Evolutionary conservation across 2,329 filamentous ascomycete species (phyloP).

Genomic region (Zymoseptoria pseudotritici): DNA sequence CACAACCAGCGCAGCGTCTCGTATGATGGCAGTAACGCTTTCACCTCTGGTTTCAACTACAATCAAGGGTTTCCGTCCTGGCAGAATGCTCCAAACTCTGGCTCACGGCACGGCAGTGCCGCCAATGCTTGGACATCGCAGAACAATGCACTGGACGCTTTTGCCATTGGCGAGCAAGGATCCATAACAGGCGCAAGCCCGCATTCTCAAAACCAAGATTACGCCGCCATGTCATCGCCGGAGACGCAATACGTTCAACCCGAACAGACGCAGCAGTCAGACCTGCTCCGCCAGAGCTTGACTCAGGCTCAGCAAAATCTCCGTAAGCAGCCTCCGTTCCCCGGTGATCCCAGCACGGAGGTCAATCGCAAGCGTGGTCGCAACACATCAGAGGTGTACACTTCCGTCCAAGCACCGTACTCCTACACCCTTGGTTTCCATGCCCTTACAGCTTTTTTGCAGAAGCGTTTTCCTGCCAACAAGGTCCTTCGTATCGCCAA

Average conservation of each 20-base stretch:
- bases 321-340: conserved; percentile 24
- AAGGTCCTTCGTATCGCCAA: conserved; percentile 79
- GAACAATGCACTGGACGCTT: conserved; percentile 43
- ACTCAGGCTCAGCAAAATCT: conserved; percentile 25
- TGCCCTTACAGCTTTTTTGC: conserved; percentile 71
- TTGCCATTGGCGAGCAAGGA: conserved; percentile 54
- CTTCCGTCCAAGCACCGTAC: conserved; percentile 83
- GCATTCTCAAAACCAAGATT: conserved; percentile 46
- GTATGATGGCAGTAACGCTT: conserved; percentile 24
- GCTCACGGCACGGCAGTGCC: conserved; percentile 37
- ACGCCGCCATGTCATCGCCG: conserved; percentile 29
- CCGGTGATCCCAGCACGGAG: conserved; percentile 22
- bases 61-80: conserved; percentile 21
- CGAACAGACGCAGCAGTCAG: conserved; percentile 25
- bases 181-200: conserved; percentile 53
- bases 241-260: conserved; percentile 26
- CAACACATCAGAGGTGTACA: conserved; percentile 81
- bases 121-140: conserved; percentile 37
- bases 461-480: conserved; percentile 67
- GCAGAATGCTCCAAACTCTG: conserved; percentile 30
- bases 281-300: conserved; percentile 27
- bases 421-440: conserved; percentile 88
- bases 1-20: conserved; percentile 21
- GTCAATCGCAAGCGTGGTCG: conserved; percentile 44
- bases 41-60: conserved; percentile 15